phyloP scores from a whole-genome alignment of 305 asterid species.

The Lippia alba region DNA sequence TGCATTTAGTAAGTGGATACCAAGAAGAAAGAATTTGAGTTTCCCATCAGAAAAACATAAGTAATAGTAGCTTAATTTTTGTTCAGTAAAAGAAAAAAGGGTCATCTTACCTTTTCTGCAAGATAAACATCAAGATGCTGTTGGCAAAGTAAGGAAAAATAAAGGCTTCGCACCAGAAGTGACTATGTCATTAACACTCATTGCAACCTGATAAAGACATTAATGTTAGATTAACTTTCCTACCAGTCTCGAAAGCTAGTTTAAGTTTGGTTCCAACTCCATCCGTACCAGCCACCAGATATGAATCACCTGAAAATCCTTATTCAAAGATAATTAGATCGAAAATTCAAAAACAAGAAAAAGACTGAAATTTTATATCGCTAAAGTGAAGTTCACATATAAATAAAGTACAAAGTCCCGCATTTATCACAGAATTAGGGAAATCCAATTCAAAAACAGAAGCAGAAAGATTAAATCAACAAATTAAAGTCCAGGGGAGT shows the following conservation, averaged over 20 bases:
- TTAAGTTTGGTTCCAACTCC: conserved; percentile 96
- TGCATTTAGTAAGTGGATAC: conserved; percentile 40
- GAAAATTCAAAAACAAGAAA: not conserved
- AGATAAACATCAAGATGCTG: conserved; percentile 85
- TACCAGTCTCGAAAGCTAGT: conserved; percentile 94
- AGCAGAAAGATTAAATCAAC: too few relatives aligned
- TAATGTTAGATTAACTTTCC: too few relatives aligned
- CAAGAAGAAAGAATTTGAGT: not conserved
- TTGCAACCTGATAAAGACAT: conserved; percentile 73
- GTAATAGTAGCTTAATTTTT: not conserved
- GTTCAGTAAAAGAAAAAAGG: not conserved
- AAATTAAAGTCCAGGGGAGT: not conserved
- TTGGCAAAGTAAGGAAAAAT: conserved; percentile 97
- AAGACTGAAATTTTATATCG: not conserved
- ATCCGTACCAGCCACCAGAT: conserved; percentile 96
- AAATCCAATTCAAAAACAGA: too few relatives aligned
- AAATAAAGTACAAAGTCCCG: not conserved
- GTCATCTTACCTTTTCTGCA: conserved; percentile 76
- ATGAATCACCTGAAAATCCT: conserved; percentile 71
- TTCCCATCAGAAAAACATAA: not conserved
- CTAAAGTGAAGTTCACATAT: not conserved
- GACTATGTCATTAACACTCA: conserved; percentile 96
- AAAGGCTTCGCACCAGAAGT: conserved; percentile 98
- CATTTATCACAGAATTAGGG: too few relatives aligned
- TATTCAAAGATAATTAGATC: conserved; percentile 4